Percentiles rank a stretch among this genome's conserved stretches.
Evolutionary conservation across 495 filamentous ascomycete species (phyloP).

Genomic region (Penicillium arizonense): DNA sequence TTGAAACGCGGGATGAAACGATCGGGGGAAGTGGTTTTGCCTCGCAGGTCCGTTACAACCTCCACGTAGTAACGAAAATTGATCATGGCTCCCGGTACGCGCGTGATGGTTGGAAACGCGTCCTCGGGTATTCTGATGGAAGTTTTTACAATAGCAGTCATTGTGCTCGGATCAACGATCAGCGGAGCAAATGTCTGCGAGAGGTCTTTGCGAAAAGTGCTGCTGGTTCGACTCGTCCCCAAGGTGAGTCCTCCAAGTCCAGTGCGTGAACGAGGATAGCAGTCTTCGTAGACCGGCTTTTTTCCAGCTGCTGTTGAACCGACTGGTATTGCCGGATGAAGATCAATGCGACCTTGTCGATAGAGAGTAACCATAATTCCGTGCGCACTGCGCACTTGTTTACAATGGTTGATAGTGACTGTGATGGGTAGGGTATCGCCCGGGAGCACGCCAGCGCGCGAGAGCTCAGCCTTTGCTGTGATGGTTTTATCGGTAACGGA

Average conservation of each 20-base stretch:
- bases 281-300: conserved; percentile 73
- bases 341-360: conserved; percentile 87
- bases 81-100: conserved; percentile 87
- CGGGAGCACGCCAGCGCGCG: conserved; percentile 79
- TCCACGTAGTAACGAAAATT: conserved; percentile 92
- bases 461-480: conserved; percentile 79
- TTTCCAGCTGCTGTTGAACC: conserved; percentile 60
- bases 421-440: conserved; percentile 81
- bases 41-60: conserved; percentile 86
- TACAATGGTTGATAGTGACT: conserved; percentile 80
- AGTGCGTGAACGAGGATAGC: conserved; percentile 69
- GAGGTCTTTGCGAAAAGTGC: conserved; percentile 90
- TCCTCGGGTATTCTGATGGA: conserved; percentile 86
- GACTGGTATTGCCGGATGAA: conserved; percentile 68
- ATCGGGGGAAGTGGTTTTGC: conserved; percentile 72
- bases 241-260: conserved; percentile 81
- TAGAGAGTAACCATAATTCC: conserved; percentile 93
- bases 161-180: conserved; percentile 76
- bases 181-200: conserved; percentile 83
- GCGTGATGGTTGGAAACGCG: conserved; percentile 86
- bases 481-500: conserved; percentile 64
- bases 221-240: conserved; percentile 75
- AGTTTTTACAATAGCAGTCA: conserved; percentile 73
- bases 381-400: conserved; percentile 81
- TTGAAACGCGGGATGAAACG: conserved; percentile 58